Conservation (phyloP, 1,284 basidiomycete species). For the Cryptococcus sp. region DNA sequence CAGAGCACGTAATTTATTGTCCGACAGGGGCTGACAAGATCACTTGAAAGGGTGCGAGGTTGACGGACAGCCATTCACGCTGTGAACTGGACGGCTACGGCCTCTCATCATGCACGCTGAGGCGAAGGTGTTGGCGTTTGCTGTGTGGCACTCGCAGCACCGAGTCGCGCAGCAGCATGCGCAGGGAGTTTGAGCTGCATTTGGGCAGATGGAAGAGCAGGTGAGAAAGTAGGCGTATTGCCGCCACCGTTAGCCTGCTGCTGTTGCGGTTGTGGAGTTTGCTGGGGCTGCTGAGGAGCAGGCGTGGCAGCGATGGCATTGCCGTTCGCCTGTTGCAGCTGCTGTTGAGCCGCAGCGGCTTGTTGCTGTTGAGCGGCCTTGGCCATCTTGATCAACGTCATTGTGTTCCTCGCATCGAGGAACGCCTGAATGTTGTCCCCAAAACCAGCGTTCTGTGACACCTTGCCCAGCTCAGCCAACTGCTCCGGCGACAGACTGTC, state of each 20-base stretch:
- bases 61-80: no score
- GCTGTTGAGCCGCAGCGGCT: constrained; percentile 17
- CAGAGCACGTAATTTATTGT: no score
- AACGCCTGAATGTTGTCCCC: constrained; percentile 35
- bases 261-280: constrained; percentile 9
- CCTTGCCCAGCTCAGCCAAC: constrained; percentile 20
- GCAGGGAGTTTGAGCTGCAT: constrained; percentile 46
- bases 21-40: no score
- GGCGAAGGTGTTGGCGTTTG: constrained; percentile 9
- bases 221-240: constrained; percentile 4
- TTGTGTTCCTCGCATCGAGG: constrained; percentile 31
- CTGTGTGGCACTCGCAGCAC: constrained; percentile 5
- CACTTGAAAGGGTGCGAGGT: no score
- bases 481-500: constrained; percentile 28
- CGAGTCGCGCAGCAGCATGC: constrained; percentile 45
- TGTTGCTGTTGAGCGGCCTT: constrained; percentile 31
- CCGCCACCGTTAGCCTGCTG: background rate
- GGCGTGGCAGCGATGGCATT: background rate
- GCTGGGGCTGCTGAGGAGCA: constrained; percentile 3
- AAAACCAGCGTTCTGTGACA: constrained; percentile 28
- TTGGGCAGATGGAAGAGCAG: constrained; percentile 27
- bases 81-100: background rate
- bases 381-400: constrained; percentile 26
- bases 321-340: constrained; percentile 14
- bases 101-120: constrained; percentile 17